Evolutionary conservation across 768 basidiomycete species (phyloP), one percentile per base, ranked within the genome.

Genomic region (Lentinula raphanica): DNA sequence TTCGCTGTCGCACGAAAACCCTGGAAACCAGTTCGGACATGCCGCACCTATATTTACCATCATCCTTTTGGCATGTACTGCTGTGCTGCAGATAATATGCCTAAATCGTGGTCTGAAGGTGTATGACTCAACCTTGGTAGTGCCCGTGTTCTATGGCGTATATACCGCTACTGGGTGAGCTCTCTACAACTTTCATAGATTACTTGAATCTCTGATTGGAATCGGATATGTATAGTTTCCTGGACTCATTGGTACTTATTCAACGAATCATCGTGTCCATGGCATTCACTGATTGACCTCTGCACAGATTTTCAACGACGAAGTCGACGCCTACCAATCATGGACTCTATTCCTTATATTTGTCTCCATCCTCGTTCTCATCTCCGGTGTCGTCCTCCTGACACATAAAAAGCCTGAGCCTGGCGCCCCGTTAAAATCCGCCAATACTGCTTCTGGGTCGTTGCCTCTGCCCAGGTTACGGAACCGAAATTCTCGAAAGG

Each of bases 131-230:
- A 92, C 91, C 0, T 72, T 97, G 0, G 93, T 97, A 17, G 94
- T 97, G 0, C 95, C 96, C 0, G 87, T 95, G 13, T 97, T 98
- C 69, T 98, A 96, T 67, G 93, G 93, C 9, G 86, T 94, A 9
- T 95, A 94, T 67, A 94, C 92, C 0, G 89, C 88, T 2, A 79
- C 83, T 23, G 91, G 92, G 83, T 90, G 68, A 45, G 80, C 72
- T 25, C n/a, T 15, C 32, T 50, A 7, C 15, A 45, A 1, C 7
- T 28, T 17, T 48, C 13, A 13, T 15, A 45, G 12, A 25, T 15
- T 6, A 23, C 40, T 25, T 17, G 25, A n/a, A 9, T 2, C 25
- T 15, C 48, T 48, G 19, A 48, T 25, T 35, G 23, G 38, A 5
- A 42, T 35, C 19, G 31, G 31, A 27, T 11, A 0, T 32, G 13